A percentile compares a stretch with the other conserved stretches of the same genome.
Conservation (phyloP, 306 rosid genomes). For the Fragaria vesca region DNA sequence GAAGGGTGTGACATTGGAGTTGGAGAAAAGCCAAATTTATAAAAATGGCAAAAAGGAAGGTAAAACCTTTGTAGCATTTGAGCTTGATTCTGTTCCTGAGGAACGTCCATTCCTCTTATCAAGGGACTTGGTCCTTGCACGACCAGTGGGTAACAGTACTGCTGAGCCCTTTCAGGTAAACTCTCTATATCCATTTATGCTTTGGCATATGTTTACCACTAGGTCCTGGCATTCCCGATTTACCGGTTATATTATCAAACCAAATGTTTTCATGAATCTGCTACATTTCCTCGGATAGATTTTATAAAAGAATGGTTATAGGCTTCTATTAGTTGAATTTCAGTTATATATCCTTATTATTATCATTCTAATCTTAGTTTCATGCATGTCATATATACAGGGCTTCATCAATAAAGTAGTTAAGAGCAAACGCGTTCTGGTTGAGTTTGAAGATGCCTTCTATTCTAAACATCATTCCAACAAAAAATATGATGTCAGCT, state of each 20-base stretch:
- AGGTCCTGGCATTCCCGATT: neutral
- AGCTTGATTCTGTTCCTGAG: constrained; percentile 22
- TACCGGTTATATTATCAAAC: neutral
- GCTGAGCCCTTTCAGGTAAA: constrained; percentile 19
- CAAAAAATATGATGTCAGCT: constrained; percentile 30
- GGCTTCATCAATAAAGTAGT: constrained; percentile 19
- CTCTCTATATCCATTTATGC: neutral
- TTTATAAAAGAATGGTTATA: neutral
- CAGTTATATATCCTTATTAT: neutral
- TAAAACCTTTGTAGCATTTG: constrained; percentile 21
- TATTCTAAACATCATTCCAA: constrained; percentile 5
- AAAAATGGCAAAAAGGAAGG: constrained; percentile 1
- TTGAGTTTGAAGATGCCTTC: constrained; percentile 30
- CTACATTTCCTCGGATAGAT: neutral
- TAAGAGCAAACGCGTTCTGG: constrained; percentile 7
- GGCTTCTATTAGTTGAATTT: neutral
- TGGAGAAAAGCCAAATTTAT: constrained; percentile 3
- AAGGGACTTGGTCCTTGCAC: constrained; percentile 28
- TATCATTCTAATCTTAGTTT: neutral
- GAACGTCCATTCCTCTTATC: constrained; percentile 31
- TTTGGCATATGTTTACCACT: neutral
- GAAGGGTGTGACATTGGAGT: constrained; percentile 8
- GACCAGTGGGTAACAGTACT: neutral
- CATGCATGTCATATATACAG: constrained; percentile 12
- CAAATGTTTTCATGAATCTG: neutral